Base-by-base conservation (phyloP, 768 basidiomycete genomes). In the Termitomyces sp. region DNA sequence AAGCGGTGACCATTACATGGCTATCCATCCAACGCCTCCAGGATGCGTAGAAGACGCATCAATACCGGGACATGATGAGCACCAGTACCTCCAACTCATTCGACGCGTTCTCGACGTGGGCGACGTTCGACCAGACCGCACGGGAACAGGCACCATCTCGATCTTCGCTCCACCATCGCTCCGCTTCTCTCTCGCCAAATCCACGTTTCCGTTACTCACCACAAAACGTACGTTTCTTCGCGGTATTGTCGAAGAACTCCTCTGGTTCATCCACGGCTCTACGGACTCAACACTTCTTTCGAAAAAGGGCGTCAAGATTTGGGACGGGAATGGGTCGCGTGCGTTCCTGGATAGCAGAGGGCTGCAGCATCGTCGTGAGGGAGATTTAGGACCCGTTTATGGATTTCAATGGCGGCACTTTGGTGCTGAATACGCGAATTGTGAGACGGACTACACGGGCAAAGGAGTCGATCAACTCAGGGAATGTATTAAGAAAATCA, bases 351-450 rank as follows among this genome's bases (percentile, higher is more conserved):
- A 94, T 68, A 81, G 81, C 58, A 78, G 92, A 20, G 96, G 97
- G 3, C 72, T 98, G n/a, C 81, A 80, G 0, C 88, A 95, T 69
- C 78, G 94, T 33, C 76, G 90, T 6, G 90, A 93, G 69, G 96
- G 96, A 5, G 97, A 99, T 69, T 74, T 99, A 4, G 97, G 97
- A 0, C 96, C 96, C 0, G 93, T 99, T 0, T 99, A 99, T 69
- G 95, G 95, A 0, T 97, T 97, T 68, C 94, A 95, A 66, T 98
- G 95, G 95, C 80, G 95, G 57, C 93, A 95, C 71, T 97, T 95
- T 73, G 95, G 95, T 1, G 93, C 94, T 4, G 74, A 83, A 59
- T 96, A 96, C 64, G 74, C 70, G 2, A 84, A 89, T 64, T 88
- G 87, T 63, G 89, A 91, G 31, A 72, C 76, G 22, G 85, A 89